Base-by-base conservation (phyloP, 306 rosid genomes). In the Lathyrus oleraceus region DNA sequence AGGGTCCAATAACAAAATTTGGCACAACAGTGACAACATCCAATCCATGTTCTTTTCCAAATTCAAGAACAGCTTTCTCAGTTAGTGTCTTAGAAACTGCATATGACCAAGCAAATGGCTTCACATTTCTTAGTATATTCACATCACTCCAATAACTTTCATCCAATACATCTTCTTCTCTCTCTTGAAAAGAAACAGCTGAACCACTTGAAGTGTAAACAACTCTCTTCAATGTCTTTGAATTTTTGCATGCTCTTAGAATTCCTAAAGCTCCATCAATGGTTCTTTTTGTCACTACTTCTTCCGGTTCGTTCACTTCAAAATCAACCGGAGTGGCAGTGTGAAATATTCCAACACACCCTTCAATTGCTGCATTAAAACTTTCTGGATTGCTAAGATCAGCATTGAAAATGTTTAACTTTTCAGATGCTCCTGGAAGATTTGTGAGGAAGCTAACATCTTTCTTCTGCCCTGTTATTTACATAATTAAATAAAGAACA, bases 61-160 rank as follows among this genome's bases (percentile, higher is more conserved):
- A 90, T 39, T 86, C 88, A 65, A 90, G 79, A 9, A 81, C 90
- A 5, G 85, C 82, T 40, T 36, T 79, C 60, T 90, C 95, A 0
- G 91, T 79, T 42, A 81, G 10, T 6, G 88, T 87, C 83, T 86
- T 90, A 0, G 95, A 88, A 73, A 81, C 16, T 10, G 58, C 10
- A 70, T 85, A 86, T 0, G 88, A 67, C 47, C 63, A 73, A 11
- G 57, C 61, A 16, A 71, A 71, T 9, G 74, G 74, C 16, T 72
- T 71, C 40, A 1, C 5, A 4, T 21, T 47, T 72, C 65, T 74
- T 10, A 53, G 76, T 36, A 66, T 6, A 65, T 83, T 81, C 0
- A 45, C 71, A 8, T 86, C 88, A 39, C 90, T 90, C 95, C 95
- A 85, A 52, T 51, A 44, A 15, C 75, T 83, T 72, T 90, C 97